Base-by-base conservation (phyloP, 352 stramenopile genomes). In the Globisporangium irregulare region DNA sequence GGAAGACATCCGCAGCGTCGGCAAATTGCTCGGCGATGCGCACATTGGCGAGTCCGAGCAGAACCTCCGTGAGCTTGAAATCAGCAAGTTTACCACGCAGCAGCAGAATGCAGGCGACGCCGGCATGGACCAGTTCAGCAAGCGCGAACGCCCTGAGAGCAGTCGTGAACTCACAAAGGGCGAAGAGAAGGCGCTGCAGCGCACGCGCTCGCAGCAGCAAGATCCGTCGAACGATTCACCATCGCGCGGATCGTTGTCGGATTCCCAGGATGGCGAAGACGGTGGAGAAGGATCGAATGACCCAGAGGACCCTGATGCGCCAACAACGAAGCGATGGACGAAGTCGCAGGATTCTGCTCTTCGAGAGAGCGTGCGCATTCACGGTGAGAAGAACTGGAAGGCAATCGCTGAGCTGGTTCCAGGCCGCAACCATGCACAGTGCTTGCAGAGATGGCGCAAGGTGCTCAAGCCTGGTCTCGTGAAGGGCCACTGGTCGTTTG, bases 401-500 rank as follows among this genome's bases (percentile, higher is more conserved):
- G 84, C 86, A 22, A 96, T 96, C 61, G 90, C 90, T 3, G 84
- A 93, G 65, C 73, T 93, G 4, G 89, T 96, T 50, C 84, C 86
- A 12, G 85, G 84, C 53, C 86, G 90, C 20, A 94, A 95, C 68
- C 89, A 96, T 67, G 87, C 88, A 4, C 90, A 97, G 74, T 97
- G 90, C 56, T 72, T 96, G 58, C 90, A 97, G 72, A 84, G 90
- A 36, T 97, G 90, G 90, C 86, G 89, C 43, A 97, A 97, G 72
- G 90, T 99, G 53, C 84, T 99, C 38, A 97, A 97, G 70, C 95
- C 96, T 14, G 96, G 95, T 41, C 80, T 99, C 5, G 91, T 98
- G 38, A 99, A 99, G 74, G 94, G 94, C 55, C 93, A 97, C 62
- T 99, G 96, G 96, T 97, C 86, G 36, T 94, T 96, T 64, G 91